A percentile compares a stretch with the other conserved stretches of the same genome.
phyloP scores from a whole-genome alignment of 371 early-diverging fungal genomes.

The Capniomyces stellatus region DNA sequence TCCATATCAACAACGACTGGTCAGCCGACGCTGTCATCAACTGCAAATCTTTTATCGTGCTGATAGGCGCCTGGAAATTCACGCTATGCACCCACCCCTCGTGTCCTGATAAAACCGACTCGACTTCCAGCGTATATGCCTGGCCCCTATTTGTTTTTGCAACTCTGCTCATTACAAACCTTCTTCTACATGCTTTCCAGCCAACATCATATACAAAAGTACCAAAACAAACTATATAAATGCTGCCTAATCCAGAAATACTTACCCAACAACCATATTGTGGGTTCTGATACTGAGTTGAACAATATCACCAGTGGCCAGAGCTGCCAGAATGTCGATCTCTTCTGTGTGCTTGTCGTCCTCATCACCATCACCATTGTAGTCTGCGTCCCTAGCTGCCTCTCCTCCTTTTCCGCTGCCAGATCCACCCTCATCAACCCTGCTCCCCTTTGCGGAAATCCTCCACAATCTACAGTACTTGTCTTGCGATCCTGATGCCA shows the following conservation, averaged over 20 bases:
- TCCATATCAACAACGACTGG: conserved; percentile 84
- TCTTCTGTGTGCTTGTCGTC: background rate
- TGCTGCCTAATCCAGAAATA: no score
- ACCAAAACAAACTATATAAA: no score
- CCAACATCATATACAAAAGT: no score
- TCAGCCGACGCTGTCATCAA: conserved; percentile 85
- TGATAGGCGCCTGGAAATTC: conserved; percentile 43
- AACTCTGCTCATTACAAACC: no score
- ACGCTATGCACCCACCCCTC: conserved; percentile 90
- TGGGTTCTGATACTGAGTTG: conserved; percentile 4
- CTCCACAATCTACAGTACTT: conserved; percentile 79
- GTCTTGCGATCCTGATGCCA: conserved; percentile 86
- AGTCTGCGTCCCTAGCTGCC: conserved; percentile 22
- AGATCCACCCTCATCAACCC: background rate
- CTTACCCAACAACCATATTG: conserved; percentile 1
- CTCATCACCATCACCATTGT: background rate
- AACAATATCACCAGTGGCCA: background rate
- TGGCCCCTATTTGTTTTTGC: conserved; percentile 1
- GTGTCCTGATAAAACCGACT: conserved; percentile 79
- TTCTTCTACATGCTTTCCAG: no score
- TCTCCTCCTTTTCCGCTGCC: background rate
- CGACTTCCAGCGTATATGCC: conserved; percentile 54
- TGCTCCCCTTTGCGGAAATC: conserved; percentile 3
- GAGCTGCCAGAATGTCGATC: background rate
- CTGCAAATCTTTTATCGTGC: conserved; percentile 35